Evolutionary conservation across 116 monocot species (phyloP).

Genomic region (Phalaenopsis hybrid): DNA sequence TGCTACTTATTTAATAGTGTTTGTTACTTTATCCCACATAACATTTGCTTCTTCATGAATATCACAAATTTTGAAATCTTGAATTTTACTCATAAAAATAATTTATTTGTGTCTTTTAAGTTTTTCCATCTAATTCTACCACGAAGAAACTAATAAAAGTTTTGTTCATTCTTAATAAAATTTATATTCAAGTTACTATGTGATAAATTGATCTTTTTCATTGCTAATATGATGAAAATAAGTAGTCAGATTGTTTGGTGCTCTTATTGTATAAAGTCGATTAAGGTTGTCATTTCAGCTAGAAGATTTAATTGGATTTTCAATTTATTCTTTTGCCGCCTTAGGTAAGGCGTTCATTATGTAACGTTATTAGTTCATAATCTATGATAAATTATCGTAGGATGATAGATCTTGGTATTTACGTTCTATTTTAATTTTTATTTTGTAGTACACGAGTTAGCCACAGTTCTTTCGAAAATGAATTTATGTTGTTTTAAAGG

Average conservation of each 20-base stretch:
- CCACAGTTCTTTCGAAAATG: neutral
- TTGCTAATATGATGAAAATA: neutral
- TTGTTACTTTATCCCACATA: too few species aligned
- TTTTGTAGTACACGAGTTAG: neutral
- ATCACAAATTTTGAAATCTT: too few species aligned
- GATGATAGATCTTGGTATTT: neutral
- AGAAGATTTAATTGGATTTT: neutral
- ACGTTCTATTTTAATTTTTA: neutral
- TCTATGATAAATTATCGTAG: neutral
- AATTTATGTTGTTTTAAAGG: neutral
- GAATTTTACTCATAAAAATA: too few species aligned
- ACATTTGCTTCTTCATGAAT: too few species aligned
- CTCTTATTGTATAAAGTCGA: neutral
- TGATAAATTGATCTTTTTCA: neutral
- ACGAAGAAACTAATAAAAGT: neutral
- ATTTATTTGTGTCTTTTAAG: too few species aligned
- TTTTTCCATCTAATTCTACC: too few species aligned
- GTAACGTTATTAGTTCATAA: too few species aligned
- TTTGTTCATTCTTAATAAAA: neutral
- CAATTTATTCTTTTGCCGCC: neutral
- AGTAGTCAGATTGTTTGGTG: neutral
- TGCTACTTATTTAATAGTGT: too few species aligned
- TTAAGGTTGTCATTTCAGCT: neutral
- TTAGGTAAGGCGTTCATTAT: neutral
- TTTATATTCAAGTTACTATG: neutral